phyloP scores from a whole-genome alignment of 2,329 filamentous ascomycete genomes.

The Ceratocystis ficicola region DNA sequence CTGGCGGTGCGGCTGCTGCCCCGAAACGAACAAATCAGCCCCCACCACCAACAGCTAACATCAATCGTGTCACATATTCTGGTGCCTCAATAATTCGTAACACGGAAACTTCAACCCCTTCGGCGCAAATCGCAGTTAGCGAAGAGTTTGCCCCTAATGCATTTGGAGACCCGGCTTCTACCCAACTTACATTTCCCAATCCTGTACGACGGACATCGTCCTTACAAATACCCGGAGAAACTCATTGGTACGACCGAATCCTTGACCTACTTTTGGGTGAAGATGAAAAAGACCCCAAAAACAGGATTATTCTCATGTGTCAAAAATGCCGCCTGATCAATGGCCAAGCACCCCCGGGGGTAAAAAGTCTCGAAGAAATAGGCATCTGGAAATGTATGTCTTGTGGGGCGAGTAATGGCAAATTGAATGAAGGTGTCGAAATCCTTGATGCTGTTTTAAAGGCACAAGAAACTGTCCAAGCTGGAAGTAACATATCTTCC shows the following conservation, averaged over 20 bases:
- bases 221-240: conserved; percentile 27
- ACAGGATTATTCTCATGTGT: conserved; percentile 81
- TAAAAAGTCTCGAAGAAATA: conserved; percentile 61
- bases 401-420: conserved; percentile 73
- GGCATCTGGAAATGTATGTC: conserved; percentile 79
- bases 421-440: conserved; percentile 61
- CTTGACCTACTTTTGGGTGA: conserved; percentile 87
- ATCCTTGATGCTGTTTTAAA: conserved; percentile 55
- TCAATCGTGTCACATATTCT: conserved; percentile 33
- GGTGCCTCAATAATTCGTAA: conserved; percentile 27
- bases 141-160: conserved; percentile 62
- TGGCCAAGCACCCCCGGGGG: conserved; percentile 84
- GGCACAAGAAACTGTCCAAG: conserved; percentile 15
- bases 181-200: conserved; percentile 21
- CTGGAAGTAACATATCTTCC: neutral
- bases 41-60: conserved; percentile 53
- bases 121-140: conserved; percentile 37
- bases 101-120: conserved; percentile 25
- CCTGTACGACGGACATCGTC: neutral
- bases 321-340: conserved; percentile 74
- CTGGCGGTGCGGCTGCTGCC: conserved; percentile 4
- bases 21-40: conserved; percentile 23
- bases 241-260: conserved; percentile 89
- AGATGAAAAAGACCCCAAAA: conserved; percentile 84
- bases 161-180: conserved; percentile 32